Percentiles rank a stretch among this genome's conserved stretches.
Evolutionary conservation across 169 alveolate species (phyloP).

Genomic region (Amoebophrya sp.): DNA sequence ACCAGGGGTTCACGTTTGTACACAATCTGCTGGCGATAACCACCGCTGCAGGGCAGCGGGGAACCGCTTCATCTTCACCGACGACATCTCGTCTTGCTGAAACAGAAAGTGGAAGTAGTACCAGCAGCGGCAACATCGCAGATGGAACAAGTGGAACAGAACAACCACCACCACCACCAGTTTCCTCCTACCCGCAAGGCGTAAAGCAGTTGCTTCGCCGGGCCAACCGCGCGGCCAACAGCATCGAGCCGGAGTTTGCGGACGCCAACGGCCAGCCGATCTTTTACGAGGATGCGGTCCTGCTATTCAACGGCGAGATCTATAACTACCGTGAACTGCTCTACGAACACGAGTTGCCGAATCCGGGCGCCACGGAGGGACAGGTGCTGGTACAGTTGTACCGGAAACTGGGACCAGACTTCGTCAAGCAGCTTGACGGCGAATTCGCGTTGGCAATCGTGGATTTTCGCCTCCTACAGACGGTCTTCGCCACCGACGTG

Average conservation of each 20-base stretch:
- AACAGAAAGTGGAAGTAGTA: too few relatives aligned
- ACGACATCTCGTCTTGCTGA: too few relatives aligned
- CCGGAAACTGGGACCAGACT: not conserved
- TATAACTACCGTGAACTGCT: conserved; percentile 3
- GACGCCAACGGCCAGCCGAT: not conserved
- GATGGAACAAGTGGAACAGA: too few relatives aligned
- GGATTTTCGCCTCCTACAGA: not conserved
- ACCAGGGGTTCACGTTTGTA: not conserved
- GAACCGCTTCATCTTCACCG: too few relatives aligned
- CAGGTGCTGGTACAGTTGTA: not conserved
- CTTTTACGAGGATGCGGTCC: not conserved
- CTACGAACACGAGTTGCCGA: not conserved
- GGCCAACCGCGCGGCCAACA: not conserved
- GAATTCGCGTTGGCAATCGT: conserved; percentile 22
- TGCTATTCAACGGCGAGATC: conserved; percentile 31
- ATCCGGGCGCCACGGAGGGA: not conserved
- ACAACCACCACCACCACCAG: too few relatives aligned
- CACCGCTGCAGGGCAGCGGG: not conserved
- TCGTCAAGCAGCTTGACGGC: conserved; percentile 25
- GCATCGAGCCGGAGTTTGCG: not conserved
- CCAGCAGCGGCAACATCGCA: too few relatives aligned
- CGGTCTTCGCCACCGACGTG: not conserved
- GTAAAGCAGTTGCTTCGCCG: not conserved
- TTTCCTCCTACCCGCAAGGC: too few relatives aligned
- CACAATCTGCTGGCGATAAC: not conserved